Base-by-base conservation (phyloP, 495 filamentous ascomycete species). In the Aspergillus wentii region DNA sequence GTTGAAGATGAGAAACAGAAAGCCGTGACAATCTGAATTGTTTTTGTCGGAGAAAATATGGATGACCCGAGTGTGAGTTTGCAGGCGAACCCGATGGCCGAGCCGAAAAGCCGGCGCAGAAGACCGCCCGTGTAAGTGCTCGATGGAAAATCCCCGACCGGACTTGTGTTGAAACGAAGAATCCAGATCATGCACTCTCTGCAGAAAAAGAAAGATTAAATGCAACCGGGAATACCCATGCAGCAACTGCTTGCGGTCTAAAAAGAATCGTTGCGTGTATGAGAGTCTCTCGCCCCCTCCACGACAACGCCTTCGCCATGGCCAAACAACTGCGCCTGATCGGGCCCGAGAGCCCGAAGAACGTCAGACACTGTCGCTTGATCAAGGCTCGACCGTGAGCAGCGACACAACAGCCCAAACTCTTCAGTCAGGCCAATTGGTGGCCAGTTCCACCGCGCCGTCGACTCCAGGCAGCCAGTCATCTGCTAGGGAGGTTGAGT, bases 211-310 rank as follows among this genome's bases (percentile, higher is more conserved):
- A 10, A 77, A 77, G 38, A 65, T 75, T n/a, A 54, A 57, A 43
- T 77, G 74, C 46, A 64, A 73, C 52, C 58, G 67, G 17, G 61
- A 68, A 41, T 48, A 20, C 9, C 71, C 74, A 4, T 78, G 71
- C 41, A 70, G 57, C 41, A 73, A 76, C 41, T 78, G 75, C 35
- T 1, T 65, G 1, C 61, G 61, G 8, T 68, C 71, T 2, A 68
- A 57, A 36, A 69, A 52, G 29, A 52, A 35, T 2, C 39, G 20
- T 7, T 78, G 74, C 46, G 43, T 56, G 2, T 78, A 73, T 44
- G 57, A 59, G 16, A 54, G 36, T 20, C 30, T 35, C 29, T 48
- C 30, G 23, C 42, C 34, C 35, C 46, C 43, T 3, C 47, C 47
- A 29, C 44, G 10, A 18, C 43, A 23, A 5, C 49, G 39, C 25